These are phyloP conservation scores for Nicotiana undulata DNA, from an alignment of 257 asterid genomes.

Conservation along the genomic window DNA sequence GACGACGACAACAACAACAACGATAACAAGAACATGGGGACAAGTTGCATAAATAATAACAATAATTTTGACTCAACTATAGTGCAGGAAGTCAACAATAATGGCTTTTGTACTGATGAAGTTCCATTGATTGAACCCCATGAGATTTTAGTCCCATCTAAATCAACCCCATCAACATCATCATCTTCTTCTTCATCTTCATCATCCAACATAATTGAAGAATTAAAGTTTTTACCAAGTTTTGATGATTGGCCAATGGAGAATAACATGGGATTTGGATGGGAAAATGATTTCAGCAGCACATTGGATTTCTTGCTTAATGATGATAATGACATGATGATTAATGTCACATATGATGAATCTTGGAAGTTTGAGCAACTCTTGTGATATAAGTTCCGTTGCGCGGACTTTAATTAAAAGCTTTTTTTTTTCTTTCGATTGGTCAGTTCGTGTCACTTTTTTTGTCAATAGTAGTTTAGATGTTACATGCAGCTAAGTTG, in stretches of 20 bases:
- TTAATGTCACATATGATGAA: conserved; percentile 12
- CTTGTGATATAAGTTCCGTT: background rate
- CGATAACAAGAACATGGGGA: background rate
- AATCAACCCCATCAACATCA: conserved; percentile 24
- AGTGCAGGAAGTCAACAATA: conserved; percentile 29
- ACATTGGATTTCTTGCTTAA: conserved; percentile 41
- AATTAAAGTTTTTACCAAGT: conserved; percentile 25
- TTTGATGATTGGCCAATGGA: conserved; percentile 28
- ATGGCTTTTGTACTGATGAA: conserved; percentile 66
- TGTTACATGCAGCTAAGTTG: background rate
- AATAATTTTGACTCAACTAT: conserved; percentile 8
- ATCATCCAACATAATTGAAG: conserved; percentile 23
- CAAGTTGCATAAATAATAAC: background rate
- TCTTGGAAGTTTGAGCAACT: conserved; percentile 20
- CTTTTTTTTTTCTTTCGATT: background rate
- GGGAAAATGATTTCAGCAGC: conserved; percentile 57
- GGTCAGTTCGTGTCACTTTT: background rate
- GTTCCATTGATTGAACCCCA: conserved; percentile 66
- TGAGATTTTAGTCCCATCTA: conserved; percentile 42
- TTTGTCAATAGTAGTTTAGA: background rate
- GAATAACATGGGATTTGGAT: conserved; percentile 34
- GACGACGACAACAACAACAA: background rate
- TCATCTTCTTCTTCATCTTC: conserved; percentile 25
- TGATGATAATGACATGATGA: conserved; percentile 12
- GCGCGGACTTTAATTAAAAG: background rate